Base-by-base conservation (phyloP, 2,329 filamentous ascomycete species). In the Lachnellula suecica region DNA sequence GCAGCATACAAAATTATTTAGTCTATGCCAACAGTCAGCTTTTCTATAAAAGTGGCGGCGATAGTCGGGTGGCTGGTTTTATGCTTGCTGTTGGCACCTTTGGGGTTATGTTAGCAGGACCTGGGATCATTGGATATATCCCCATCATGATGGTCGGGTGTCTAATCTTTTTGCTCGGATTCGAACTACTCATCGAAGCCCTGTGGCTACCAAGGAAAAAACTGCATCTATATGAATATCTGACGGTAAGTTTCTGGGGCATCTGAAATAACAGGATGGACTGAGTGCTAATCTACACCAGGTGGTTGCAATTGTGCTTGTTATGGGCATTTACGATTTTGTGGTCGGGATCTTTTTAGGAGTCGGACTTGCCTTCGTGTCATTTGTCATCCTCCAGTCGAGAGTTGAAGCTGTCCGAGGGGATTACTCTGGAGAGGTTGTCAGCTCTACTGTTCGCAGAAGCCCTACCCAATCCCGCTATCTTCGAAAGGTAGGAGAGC, bases 21-120 rank as follows among this genome's bases (percentile, higher is more conserved):
- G 94, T 99, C 1, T 99, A 97, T 65, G 93, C 93, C 53, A 99
- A 99, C 68, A 97, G 91, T 58, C 82, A 96, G n/a, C 84, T 99
- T 51, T 97, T 99, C 71, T 96, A 97, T 68, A 84, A 89, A 23
- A 96, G 91, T 43, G 94, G 94, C 15, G 94, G 93, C 19, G 84
- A 95, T 66, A 92, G 84, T 63, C 85, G 94, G 44, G 74, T 96
- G 41, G 94, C 92, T 8, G 94, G 94, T 3, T 79, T 92, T 23
- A 82, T 97, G 75, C 79, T 99, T 46, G 94, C 94, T 1, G 72
- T 79, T 20, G 82, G 88, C 4, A 99, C 94, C 0, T 84, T 86
- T 63, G 85, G 85, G 2, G 83, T 97, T 38, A 87, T 97, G 82
- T 74, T 94, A 44, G 81, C 93, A 48, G 94, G 94, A 0, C 93